phyloP scores from a whole-genome alignment of 371 early-diverging fungal genomes.

The Mucor lusitanicus region DNA sequence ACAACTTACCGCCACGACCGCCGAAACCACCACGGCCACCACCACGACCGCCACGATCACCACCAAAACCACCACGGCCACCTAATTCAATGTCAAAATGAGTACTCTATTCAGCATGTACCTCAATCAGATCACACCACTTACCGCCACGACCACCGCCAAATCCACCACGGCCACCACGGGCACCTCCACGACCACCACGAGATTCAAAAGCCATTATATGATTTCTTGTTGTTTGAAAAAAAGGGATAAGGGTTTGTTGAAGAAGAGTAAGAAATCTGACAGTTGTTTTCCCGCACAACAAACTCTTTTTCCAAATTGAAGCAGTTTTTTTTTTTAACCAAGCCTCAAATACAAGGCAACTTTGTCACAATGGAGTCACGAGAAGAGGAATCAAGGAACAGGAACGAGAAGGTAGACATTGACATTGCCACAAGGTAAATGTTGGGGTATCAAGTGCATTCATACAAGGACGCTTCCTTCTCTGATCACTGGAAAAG shows the following conservation, averaged over 20 bases:
- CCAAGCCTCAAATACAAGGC: background rate
- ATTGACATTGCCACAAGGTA: background rate
- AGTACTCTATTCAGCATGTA: no score
- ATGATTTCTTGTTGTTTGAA: background rate
- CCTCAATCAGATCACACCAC: no score
- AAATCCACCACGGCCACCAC: slow-evolving; percentile 51
- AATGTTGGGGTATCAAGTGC: no score
- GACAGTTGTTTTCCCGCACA: slow-evolving; percentile 1
- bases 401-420: background rate
- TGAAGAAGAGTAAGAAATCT: background rate
- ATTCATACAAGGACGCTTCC: background rate
- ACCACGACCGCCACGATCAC: no score
- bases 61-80: no score
- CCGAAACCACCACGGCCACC: slow-evolving; percentile 35
- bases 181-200: slow-evolving; percentile 21
- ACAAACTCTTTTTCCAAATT: background rate
- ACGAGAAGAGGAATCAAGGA: background rate
- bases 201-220: slow-evolving; percentile 42
- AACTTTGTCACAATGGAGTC: background rate
- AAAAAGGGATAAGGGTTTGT: slow-evolving; percentile 1
- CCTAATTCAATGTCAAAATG: no score
- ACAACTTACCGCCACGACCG: no score
- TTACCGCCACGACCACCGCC: slow-evolving; percentile 51
- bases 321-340: background rate
- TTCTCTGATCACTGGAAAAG: no score